Base-by-base conservation (phyloP, 1,139 yeast species). In the Scheffersomyces parashehatae region DNA sequence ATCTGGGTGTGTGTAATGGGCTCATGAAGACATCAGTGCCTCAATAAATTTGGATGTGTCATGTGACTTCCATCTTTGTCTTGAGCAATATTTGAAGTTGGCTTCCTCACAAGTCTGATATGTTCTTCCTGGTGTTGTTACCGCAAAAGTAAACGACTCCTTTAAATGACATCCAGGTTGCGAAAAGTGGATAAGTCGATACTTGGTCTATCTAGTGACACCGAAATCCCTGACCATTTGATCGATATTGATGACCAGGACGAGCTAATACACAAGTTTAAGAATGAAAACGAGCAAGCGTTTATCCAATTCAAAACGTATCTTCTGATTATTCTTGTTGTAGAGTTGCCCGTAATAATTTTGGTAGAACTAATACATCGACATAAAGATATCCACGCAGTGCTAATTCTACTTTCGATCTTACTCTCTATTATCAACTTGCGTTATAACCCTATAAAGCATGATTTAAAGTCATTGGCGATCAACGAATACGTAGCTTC, bases 201-300 rank as follows among this genome's bases (percentile, higher is more conserved):
- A 30, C 46, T 52, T 11, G 51, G 50, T 14, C 48, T 46, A 20
- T 40, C 42, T 12, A 35, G 41, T 13, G 34, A 35, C 3, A 36
- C 41, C 15, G 41, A 43, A 13, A 38, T 39, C 26, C 24, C 35
- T n/a, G 20, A 11, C 9, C 20, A 15, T 6, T 39, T 48, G 28
- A 42, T 53, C 11, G 57, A 53, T 33, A 40, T 34, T 13, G 57
- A 44, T 35, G 57, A 53, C 37, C 56, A 53, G 40, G 34, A 44
- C 5, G 39, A 39, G 8, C 37, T 52, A 37, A 48, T 53, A 15
- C 41, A 40, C 30, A 37, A 40, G 13, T 37, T 53, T 16, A 35
- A 43, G 3, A 38, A 36, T 3, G 43, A 47, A 35, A 52, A 53
- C 35, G 41, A 37, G 12, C 44, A 40, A 20, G 41, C 53, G 7